These are phyloP conservation scores for Pseudoscleropodium purum DNA, from an alignment of 225 moss, liverwort and hornwort genomes.

Conservation along the genomic window DNA sequence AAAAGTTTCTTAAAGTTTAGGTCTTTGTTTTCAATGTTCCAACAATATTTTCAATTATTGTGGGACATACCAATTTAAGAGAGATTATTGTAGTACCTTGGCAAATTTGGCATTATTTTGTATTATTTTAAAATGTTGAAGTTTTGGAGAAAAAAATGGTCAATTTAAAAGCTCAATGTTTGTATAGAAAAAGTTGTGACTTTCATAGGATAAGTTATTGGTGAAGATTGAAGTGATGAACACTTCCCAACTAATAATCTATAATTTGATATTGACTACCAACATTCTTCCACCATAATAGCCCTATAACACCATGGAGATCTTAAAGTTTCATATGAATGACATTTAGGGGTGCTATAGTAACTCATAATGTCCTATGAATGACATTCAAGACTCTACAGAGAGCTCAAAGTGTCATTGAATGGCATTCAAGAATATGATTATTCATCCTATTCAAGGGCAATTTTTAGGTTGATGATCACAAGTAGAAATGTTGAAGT, in stretches of 20 bases:
- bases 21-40: neutral
- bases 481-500: neutral
- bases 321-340: neutral
- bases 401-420: neutral
- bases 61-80: neutral
- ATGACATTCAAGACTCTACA: neutral
- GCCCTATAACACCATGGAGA: rapidly evolving
- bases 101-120: neutral
- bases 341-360: neutral
- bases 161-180: rapidly evolving
- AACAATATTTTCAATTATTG: neutral
- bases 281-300: neutral
- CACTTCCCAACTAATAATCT: rapidly evolving
- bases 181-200: no score
- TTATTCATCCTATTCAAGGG: rapidly evolving
- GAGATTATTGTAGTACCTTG: neutral
- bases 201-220: no score
- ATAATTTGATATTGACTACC: neutral
- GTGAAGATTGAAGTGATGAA: neutral
- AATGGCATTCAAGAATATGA: neutral
- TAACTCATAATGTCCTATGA: no score
- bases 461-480: neutral
- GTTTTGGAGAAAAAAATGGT: neutral
- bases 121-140: neutral
- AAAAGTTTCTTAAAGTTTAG: neutral